phyloP scores from a whole-genome alignment of 2,329 filamentous ascomycete genomes.

The Zasmidium angulare region DNA sequence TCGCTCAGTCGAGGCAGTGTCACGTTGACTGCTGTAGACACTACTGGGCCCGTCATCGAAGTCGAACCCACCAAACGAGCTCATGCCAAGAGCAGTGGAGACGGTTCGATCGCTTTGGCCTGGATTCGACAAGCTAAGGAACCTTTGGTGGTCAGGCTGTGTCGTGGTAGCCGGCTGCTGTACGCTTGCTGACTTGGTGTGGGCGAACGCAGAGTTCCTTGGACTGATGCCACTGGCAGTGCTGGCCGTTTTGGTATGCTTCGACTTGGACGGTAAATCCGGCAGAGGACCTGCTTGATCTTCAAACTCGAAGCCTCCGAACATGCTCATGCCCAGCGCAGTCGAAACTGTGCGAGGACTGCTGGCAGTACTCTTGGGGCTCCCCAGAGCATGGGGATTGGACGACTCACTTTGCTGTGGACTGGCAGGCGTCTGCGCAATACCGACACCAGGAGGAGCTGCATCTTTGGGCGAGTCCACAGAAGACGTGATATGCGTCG shows the following conservation, averaged over 20 bases:
- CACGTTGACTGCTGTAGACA: background rate
- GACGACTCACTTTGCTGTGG: background rate
- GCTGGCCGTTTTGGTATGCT: background rate
- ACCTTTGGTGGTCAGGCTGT: background rate
- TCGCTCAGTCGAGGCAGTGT: background rate
- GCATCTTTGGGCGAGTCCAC: background rate
- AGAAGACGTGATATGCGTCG: background rate
- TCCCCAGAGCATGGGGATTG: background rate
- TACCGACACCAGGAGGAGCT: background rate
- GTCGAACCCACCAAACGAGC: slow-evolving; percentile 12
- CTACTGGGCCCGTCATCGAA: background rate
- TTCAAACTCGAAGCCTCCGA: background rate
- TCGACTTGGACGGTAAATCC: background rate
- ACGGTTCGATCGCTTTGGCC: background rate
- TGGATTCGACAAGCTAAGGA: background rate
- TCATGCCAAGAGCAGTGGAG: background rate
- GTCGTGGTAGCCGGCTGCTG: background rate
- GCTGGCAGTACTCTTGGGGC: background rate
- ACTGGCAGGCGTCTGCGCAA: background rate
- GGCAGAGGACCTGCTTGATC: background rate
- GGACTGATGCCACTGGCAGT: background rate
- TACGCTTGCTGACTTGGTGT: background rate
- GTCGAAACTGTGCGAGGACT: background rate
- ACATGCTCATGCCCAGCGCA: background rate
- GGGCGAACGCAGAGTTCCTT: background rate